Evolutionary conservation across 345 rosid species (phyloP).

Genomic region (Brassica incana): DNA sequence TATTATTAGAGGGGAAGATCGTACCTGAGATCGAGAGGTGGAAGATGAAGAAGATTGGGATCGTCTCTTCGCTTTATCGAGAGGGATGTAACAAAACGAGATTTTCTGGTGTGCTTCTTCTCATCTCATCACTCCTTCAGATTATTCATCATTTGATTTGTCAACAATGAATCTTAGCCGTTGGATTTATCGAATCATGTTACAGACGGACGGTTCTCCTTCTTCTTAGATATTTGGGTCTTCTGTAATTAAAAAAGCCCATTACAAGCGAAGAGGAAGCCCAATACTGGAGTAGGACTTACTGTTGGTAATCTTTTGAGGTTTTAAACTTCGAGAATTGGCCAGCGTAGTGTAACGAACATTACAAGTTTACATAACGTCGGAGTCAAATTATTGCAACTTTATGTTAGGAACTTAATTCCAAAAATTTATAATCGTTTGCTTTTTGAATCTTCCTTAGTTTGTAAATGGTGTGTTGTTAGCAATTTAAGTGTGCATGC

Average conservation of each 20-base stretch:
- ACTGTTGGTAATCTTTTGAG: background rate
- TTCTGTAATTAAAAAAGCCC: constrained; percentile 2
- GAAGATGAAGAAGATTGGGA: constrained; percentile 19
- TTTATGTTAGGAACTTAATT: no score
- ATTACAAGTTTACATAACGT: background rate
- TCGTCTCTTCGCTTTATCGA: background rate
- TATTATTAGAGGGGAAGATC: background rate
- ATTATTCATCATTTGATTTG: background rate
- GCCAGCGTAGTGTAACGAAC: background rate
- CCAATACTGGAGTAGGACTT: background rate
- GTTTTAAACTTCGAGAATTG: background rate
- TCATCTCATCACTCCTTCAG: background rate
- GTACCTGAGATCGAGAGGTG: constrained; percentile 26
- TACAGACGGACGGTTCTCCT: background rate
- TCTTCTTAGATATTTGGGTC: background rate
- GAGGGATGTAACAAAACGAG: background rate
- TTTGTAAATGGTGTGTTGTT: no score
- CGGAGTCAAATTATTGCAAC: no score
- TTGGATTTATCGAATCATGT: background rate
- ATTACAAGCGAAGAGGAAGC: background rate
- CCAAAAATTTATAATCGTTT: no score
- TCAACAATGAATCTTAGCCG: constrained; percentile 10
- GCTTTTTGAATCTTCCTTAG: no score
- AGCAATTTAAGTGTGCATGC: no score
- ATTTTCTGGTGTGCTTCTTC: background rate